Evolutionary conservation across 768 basidiomycete genomes (phyloP).

Genomic region (Rhodotorula sphaerocarpa): DNA sequence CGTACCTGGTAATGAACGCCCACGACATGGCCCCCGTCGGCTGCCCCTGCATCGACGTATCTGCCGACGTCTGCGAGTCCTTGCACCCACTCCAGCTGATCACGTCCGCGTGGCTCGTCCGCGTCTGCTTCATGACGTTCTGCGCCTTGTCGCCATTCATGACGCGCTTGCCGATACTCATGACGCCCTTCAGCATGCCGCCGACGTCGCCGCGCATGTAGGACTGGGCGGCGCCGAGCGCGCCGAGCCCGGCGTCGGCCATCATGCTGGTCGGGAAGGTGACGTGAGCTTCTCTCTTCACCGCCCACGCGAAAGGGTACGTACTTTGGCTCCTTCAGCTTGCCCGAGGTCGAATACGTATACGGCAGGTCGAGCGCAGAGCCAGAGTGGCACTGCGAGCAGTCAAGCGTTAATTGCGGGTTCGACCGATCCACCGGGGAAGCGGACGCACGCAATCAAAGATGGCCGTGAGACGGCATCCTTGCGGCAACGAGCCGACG

Average conservation of each 20-base stretch:
- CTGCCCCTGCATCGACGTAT: constrained; percentile 46
- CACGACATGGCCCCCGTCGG: constrained; percentile 51
- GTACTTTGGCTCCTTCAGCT: constrained; percentile 39
- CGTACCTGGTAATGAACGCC: constrained; percentile 23
- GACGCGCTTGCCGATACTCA: constrained; percentile 65
- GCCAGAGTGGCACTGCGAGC: constrained; percentile 69
- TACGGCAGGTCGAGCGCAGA: constrained; percentile 59
- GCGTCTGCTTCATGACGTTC: constrained; percentile 51
- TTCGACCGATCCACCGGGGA: background rate
- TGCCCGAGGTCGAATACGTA: constrained; percentile 39
- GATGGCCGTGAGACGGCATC: constrained; percentile 70
- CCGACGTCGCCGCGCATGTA: constrained; percentile 73
- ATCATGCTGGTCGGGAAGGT: constrained; percentile 38
- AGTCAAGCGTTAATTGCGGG: background rate
- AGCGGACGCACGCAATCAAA: constrained; percentile 31
- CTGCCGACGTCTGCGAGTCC: constrained; percentile 47
- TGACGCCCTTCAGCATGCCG: constrained; percentile 65
- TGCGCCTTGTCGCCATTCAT: constrained; percentile 60
- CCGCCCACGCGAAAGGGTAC: background rate
- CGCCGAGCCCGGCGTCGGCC: constrained; percentile 75
- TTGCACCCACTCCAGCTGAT: constrained; percentile 48
- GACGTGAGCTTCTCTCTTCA: too few species aligned
- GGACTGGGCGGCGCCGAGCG: constrained; percentile 66
- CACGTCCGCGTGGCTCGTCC: constrained; percentile 74
- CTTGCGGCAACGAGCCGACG: constrained; percentile 66